Conservation (phyloP, 768 basidiomycete species). For the Russula ochroleuca region DNA sequence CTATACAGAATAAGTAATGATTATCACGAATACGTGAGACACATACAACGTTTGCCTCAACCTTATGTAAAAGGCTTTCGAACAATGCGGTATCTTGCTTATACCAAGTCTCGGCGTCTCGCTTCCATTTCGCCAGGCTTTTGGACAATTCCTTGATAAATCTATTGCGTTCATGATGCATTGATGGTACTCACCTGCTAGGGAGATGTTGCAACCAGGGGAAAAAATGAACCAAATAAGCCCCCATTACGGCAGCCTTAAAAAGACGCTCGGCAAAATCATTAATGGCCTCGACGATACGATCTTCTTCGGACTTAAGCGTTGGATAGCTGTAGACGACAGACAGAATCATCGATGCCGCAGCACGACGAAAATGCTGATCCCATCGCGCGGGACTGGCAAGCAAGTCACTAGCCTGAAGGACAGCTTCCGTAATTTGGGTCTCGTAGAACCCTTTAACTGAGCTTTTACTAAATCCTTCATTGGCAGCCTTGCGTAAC, state of each 20-base stretch:
- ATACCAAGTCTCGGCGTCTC: background rate
- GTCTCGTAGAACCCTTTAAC: background rate
- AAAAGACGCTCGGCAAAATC: background rate
- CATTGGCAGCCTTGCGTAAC: background rate
- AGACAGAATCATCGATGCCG: background rate
- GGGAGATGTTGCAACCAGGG: conserved; percentile 1
- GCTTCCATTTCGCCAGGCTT: conserved; percentile 1
- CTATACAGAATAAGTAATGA: background rate
- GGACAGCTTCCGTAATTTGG: background rate
- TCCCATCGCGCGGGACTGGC: background rate
- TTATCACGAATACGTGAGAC: background rate
- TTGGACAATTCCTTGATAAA: too few relatives aligned
- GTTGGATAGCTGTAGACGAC: background rate
- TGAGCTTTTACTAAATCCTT: background rate
- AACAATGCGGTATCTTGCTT: background rate
- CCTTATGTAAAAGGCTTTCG: background rate
- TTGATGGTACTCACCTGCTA: background rate
- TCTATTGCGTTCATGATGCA: background rate
- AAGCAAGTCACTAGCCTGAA: background rate
- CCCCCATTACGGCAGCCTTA: background rate
- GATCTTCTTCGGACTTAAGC: background rate
- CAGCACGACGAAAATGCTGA: background rate
- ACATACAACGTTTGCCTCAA: background rate
- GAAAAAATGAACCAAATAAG: background rate
- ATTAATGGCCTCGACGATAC: background rate